A percentile compares a stretch with the other conserved stretches of the same genome.
Evolutionary conservation across 2,329 filamentous ascomycete genomes (phyloP).

Genomic region (Calonectria honghensis): DNA sequence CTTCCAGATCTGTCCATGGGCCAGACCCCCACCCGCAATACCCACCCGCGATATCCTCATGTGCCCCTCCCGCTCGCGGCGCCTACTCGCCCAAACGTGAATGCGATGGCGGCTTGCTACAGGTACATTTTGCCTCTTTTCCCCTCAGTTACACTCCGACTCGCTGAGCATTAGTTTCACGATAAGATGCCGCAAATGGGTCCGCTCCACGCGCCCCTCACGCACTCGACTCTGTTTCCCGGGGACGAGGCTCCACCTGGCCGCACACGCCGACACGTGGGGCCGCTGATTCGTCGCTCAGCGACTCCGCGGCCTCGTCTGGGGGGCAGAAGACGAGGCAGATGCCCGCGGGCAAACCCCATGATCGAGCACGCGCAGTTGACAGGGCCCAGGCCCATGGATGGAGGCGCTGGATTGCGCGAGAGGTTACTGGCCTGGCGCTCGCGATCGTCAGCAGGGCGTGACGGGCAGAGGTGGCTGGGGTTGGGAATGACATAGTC

Average conservation of each 20-base stretch:
- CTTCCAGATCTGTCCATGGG: slow-evolving; percentile 9
- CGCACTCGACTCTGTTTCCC: neutral
- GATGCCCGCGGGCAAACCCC: neutral
- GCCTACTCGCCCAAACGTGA: slow-evolving; percentile 40
- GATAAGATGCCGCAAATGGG: slow-evolving; percentile 23
- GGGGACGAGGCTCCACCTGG: slow-evolving; percentile 39
- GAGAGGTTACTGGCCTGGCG: neutral
- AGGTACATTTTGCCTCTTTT: slow-evolving; percentile 42
- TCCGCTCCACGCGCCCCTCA: slow-evolving; percentile 44
- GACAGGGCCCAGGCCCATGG: neutral
- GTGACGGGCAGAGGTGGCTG: neutral
- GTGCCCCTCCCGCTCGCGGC: slow-evolving; percentile 34
- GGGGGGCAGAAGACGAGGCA: neutral
- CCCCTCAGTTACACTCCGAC: slow-evolving; percentile 41
- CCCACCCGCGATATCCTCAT: slow-evolving; percentile 30
- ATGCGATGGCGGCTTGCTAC: slow-evolving; percentile 32
- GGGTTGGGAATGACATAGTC: neutral
- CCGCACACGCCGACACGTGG: slow-evolving; percentile 53
- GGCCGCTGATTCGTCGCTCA: slow-evolving; percentile 55
- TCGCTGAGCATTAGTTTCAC: slow-evolving; percentile 39
- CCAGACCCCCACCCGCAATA: slow-evolving; percentile 19
- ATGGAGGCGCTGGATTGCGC: slow-evolving; percentile 18
- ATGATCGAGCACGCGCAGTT: neutral
- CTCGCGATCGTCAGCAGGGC: neutral
- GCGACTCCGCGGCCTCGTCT: neutral